Percentiles rank a stretch among this genome's conserved stretches.
Conservation (phyloP, 2,329 filamentous ascomycete genomes). For the Exophiala spinifera region DNA sequence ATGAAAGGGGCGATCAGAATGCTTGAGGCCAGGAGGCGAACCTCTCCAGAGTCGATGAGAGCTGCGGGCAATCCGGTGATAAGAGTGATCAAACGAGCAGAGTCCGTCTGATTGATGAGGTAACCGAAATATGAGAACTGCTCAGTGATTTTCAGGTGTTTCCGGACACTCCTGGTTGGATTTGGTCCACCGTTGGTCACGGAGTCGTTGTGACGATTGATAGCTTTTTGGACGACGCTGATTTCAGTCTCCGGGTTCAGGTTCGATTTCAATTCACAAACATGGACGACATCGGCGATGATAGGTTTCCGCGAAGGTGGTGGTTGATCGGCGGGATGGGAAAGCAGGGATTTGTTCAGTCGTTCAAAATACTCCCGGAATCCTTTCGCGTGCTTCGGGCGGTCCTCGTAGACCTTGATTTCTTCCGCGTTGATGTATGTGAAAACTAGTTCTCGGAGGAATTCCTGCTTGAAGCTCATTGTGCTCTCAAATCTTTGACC, state of each 20-base stretch:
- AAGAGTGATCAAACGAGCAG: slow-evolving; percentile 67
- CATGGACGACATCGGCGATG: slow-evolving; percentile 76
- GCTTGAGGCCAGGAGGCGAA: slow-evolving; percentile 81
- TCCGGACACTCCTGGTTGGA: slow-evolving; percentile 42
- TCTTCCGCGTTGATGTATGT: slow-evolving; percentile 83
- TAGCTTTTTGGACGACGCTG: slow-evolving; percentile 80
- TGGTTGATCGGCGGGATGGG: slow-evolving; percentile 32
- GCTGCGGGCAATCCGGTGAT: slow-evolving; percentile 54
- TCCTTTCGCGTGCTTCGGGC: slow-evolving; percentile 65
- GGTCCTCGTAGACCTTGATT: slow-evolving; percentile 67
- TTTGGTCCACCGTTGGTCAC: slow-evolving; percentile 32
- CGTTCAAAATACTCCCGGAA: slow-evolving; percentile 81
- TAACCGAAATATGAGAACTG: slow-evolving; percentile 92
- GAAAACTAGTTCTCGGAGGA: slow-evolving; percentile 75
- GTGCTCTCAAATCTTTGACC: slow-evolving; percentile 77
- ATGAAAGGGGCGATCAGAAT: slow-evolving; percentile 84
- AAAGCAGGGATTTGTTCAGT: slow-evolving; percentile 64
- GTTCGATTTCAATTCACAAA: slow-evolving; percentile 69
- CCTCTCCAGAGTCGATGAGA: slow-evolving; percentile 61
- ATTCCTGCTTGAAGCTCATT: slow-evolving; percentile 87
- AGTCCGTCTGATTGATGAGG: slow-evolving; percentile 70
- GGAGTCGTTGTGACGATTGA: slow-evolving; percentile 75
- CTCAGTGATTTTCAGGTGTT: slow-evolving; percentile 71
- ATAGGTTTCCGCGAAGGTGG: slow-evolving; percentile 62
- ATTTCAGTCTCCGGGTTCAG: slow-evolving; percentile 78